Evolutionary conservation across 352 stramenopile species (phyloP).

Genomic region (Phytophthora megakarya): DNA sequence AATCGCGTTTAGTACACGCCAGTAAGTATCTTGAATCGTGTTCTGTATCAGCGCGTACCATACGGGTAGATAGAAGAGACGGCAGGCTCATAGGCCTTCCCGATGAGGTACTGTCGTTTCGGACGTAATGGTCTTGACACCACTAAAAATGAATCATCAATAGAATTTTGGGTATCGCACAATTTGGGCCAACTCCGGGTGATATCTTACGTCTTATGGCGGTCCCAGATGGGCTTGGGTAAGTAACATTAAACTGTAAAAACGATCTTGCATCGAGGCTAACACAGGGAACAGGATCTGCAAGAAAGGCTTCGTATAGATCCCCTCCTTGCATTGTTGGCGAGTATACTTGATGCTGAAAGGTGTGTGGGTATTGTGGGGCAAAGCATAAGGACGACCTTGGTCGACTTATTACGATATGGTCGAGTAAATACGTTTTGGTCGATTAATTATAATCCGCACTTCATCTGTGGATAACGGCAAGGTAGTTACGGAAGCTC

Average conservation of each 20-base stretch:
- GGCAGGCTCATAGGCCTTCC: background rate
- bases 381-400: too few relatives aligned
- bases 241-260: background rate
- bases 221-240: background rate
- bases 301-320: background rate
- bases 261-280: background rate
- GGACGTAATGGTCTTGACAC: background rate
- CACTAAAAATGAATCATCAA: background rate
- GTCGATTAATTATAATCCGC: too few relatives aligned
- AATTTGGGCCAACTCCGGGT: background rate
- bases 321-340: background rate
- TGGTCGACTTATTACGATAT: too few relatives aligned
- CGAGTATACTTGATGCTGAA: background rate
- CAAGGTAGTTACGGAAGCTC: too few relatives aligned
- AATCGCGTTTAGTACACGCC: background rate
- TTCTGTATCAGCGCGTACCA: background rate
- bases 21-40: background rate
- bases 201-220: background rate
- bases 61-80: background rate
- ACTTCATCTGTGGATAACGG: background rate
- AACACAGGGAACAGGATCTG: background rate
- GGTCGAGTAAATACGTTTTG: too few relatives aligned
- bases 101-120: constrained; percentile 1
- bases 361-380: too few relatives aligned
- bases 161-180: background rate